phyloP scores from a whole-genome alignment of 169 alveolate species.

The Plasmodium vinckei region DNA sequence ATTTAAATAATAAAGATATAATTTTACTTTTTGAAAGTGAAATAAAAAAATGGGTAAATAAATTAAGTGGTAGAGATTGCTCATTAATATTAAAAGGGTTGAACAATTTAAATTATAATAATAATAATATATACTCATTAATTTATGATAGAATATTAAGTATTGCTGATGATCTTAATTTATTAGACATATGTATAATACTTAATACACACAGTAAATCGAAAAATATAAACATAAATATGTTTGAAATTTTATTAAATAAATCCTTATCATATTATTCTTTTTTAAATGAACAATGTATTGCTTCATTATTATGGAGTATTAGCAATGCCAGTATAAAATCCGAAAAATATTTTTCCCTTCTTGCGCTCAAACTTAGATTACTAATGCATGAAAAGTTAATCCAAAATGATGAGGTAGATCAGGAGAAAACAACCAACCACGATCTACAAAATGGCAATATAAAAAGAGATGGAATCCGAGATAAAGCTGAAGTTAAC shows the following conservation, averaged over 20 bases:
- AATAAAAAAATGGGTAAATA: conserved; percentile 61
- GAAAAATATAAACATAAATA: conserved; percentile 44
- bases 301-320: conserved; percentile 75
- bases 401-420: neutral
- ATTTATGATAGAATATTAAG: conserved; percentile 43
- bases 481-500: neutral
- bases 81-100: conserved; percentile 71
- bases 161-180: conserved; percentile 27
- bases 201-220: conserved; percentile 72
- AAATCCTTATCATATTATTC: conserved; percentile 62
- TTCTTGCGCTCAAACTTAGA: conserved; percentile 25
- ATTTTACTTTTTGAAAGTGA: conserved; percentile 63
- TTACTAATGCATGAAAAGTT: conserved; percentile 39
- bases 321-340: conserved; percentile 65
- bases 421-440: neutral
- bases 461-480: neutral
- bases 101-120: conserved; percentile 36
- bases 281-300: conserved; percentile 64
- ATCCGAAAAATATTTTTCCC: conserved; percentile 68
- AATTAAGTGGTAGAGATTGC: conserved; percentile 73
- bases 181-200: conserved; percentile 70
- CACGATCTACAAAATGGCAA: neutral
- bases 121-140: conserved; percentile 22
- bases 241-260: conserved; percentile 62
- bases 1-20: conserved; percentile 58